Percentiles rank a stretch among this genome's conserved stretches.
Evolutionary conservation across 768 basidiomycete genomes (phyloP).

Genomic region (Chlorophyllum brunneum): DNA sequence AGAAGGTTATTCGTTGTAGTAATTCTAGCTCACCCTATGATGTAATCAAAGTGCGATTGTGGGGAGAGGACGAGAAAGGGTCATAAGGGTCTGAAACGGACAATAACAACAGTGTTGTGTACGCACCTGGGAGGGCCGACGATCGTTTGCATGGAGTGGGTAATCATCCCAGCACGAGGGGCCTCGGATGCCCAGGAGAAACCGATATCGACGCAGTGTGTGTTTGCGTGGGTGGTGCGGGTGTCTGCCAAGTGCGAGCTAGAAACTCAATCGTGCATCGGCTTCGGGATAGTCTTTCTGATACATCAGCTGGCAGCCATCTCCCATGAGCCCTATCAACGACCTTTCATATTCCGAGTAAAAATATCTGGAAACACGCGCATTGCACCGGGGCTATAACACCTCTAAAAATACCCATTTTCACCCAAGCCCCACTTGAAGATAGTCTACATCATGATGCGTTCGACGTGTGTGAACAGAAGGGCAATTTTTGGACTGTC

Average conservation of each 20-base stretch:
- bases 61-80: neutral
- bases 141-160: constrained; percentile 79
- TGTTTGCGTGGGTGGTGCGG: constrained; percentile 46
- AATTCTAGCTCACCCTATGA: constrained; percentile 23
- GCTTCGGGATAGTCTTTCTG: constrained; percentile 76
- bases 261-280: constrained; percentile 70
- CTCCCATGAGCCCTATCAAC: too few relatives aligned
- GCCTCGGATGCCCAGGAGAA: constrained; percentile 72
- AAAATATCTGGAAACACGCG: too few relatives aligned
- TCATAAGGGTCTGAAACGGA: constrained; percentile 15
- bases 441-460: too few relatives aligned
- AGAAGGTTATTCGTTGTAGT: constrained; percentile 63
- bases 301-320: too few relatives aligned
- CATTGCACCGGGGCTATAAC: too few relatives aligned
- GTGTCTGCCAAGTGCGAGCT: neutral
- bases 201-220: constrained; percentile 66
- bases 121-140: constrained; percentile 64
- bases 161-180: constrained; percentile 66
- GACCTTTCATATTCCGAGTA: too few relatives aligned
- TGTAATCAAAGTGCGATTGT: constrained; percentile 16
- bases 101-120: constrained; percentile 75
- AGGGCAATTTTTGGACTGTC: too few relatives aligned
- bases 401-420: too few relatives aligned
- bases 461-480: too few relatives aligned
- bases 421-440: too few relatives aligned